Conservation (phyloP, 345 rosid species). For the Boechera stricta region DNA sequence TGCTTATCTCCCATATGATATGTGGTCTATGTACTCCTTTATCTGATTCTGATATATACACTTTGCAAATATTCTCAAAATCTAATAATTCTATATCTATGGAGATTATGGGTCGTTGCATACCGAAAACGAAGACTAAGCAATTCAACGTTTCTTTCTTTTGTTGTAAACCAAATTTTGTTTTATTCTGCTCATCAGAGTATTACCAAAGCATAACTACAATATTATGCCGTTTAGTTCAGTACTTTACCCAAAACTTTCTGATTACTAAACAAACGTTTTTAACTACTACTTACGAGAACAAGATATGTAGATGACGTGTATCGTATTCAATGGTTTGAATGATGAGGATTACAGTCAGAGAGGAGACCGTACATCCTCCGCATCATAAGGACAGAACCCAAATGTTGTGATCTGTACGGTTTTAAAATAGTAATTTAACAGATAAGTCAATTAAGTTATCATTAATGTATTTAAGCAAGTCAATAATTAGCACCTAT, state of each 20-base stretch:
- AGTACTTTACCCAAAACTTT: neutral
- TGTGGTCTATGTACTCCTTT: neutral
- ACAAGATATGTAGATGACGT: neutral
- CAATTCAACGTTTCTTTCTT: neutral
- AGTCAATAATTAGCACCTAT: slow-evolving; percentile 36
- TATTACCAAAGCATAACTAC: neutral
- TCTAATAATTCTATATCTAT: neutral
- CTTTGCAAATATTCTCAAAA: no score
- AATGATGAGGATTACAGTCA: slow-evolving; percentile 35
- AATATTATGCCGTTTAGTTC: neutral
- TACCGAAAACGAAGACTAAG: neutral
- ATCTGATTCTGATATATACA: neutral
- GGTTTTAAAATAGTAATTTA: slow-evolving; percentile 1
- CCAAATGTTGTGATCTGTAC: slow-evolving; percentile 32
- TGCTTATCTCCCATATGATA: neutral
- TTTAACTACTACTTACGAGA: neutral
- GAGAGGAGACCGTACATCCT: slow-evolving; percentile 24
- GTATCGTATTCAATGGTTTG: slow-evolving; percentile 1
- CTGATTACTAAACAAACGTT: neutral
- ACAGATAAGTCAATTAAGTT: slow-evolving; percentile 35
- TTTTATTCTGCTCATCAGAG: neutral
- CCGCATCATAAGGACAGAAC: slow-evolving; percentile 37
- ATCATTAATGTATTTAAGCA: slow-evolving; percentile 15
- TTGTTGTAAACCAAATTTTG: neutral
- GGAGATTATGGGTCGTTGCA: neutral